Conservation (phyloP, 2,329 filamentous ascomycete genomes). For the Monilinia fructigena region DNA sequence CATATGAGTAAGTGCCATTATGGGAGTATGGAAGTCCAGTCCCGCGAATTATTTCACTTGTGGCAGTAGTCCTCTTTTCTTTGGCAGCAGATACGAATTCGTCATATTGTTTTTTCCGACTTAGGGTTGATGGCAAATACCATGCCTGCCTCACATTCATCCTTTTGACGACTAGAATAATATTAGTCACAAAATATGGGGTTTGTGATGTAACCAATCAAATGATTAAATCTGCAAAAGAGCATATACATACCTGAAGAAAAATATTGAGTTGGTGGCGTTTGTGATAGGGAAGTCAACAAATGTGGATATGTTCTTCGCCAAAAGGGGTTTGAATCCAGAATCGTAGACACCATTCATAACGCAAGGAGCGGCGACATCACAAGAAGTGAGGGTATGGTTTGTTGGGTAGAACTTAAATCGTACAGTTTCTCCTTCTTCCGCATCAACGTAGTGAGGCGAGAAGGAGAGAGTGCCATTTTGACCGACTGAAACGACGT, state of each 20-base stretch:
- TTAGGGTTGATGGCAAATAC: constrained; percentile 27
- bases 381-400: constrained; percentile 24
- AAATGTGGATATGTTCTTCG: constrained; percentile 22
- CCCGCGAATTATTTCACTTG: not conserved
- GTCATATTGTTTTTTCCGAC: constrained; percentile 15
- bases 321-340: constrained; percentile 21
- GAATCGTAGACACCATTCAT: constrained; percentile 24
- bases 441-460: constrained; percentile 20
- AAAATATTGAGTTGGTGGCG: constrained; percentile 18
- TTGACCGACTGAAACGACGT: constrained; percentile 23
- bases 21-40: constrained; percentile 13
- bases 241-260: constrained; percentile 17
- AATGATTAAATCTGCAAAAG: not conserved
- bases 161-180: constrained; percentile 18
- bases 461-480: constrained; percentile 24
- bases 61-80: not conserved
- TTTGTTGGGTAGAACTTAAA: constrained; percentile 24
- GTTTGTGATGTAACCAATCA: not conserved
- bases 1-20: constrained; percentile 19
- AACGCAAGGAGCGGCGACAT: constrained; percentile 20
- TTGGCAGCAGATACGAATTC: constrained; percentile 19
- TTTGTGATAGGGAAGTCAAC: constrained; percentile 25
- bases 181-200: constrained; percentile 8
- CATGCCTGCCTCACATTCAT: constrained; percentile 26
- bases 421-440: constrained; percentile 25